Percentiles rank a stretch among this genome's conserved stretches.
Conservation (phyloP, 1,284 basidiomycete species). For the Fomitiporia mediterranea region DNA sequence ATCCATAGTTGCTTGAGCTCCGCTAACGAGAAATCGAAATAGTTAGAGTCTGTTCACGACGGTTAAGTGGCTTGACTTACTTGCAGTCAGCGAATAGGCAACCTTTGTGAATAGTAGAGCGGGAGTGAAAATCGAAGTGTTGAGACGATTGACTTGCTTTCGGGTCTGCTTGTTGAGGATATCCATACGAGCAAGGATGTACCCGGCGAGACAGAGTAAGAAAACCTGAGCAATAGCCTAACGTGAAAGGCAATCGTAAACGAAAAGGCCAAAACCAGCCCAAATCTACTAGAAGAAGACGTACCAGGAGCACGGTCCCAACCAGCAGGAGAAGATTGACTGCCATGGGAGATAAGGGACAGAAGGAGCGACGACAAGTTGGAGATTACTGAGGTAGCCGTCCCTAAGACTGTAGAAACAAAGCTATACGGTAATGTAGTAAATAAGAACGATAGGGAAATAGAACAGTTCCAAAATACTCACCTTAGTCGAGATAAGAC, state of each 20-base stretch:
- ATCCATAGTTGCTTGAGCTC: slow-evolving; percentile 89
- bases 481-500: too few species aligned
- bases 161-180: slow-evolving; percentile 88
- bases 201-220: slow-evolving; percentile 81
- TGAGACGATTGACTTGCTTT: slow-evolving; percentile 77
- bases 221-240: slow-evolving; percentile 93
- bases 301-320: slow-evolving; percentile 13
- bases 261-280: neutral
- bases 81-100: slow-evolving; percentile 72
- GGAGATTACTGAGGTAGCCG: too few species aligned
- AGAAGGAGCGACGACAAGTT: slow-evolving; percentile 1
- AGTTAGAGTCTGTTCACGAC: too few species aligned
- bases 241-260: neutral
- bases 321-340: slow-evolving; percentile 15
- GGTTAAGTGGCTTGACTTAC: too few species aligned
- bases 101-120: slow-evolving; percentile 93
- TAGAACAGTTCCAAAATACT: too few species aligned
- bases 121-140: slow-evolving; percentile 89
- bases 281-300: neutral
- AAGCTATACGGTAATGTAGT: too few species aligned
- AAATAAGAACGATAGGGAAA: too few species aligned
- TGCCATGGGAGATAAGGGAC: slow-evolving; percentile 9
- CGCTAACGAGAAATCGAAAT: slow-evolving; percentile 35
- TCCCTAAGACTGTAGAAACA: too few species aligned
- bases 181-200: slow-evolving; percentile 71